Evolutionary conservation across 768 basidiomycete species (phyloP), one percentile per base, ranked within the genome.

Genomic region (Termitomyces sp.): DNA sequence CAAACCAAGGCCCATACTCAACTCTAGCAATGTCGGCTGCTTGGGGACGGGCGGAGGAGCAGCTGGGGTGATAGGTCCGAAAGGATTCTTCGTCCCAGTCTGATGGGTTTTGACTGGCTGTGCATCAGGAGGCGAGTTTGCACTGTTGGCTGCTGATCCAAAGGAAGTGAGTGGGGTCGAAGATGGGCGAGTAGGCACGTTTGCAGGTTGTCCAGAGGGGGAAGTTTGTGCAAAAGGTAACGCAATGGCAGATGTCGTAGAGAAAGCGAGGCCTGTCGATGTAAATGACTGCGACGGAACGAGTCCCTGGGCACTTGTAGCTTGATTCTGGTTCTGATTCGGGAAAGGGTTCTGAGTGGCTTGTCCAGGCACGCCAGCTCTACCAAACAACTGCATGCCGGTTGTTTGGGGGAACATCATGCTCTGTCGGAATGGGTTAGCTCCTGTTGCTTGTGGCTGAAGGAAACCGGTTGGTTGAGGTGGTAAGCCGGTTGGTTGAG

Each of bases 1-100:
- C 38, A 56, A 50, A 43, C 72, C 74, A 17, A 71, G 61, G 10
- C 83, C 81, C 73, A 80, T 81, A 3, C 86, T 81, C 14, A 98
- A 72, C 66, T 97, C 90, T 71, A 90, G 82, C 65, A 98, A 74
- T 2, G 91, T 93, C 10, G 89, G 92, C 29, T 78, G 82, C 68
- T 86, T 89, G 1, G 91, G 89, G 27, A 90, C 76, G 7, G 80
- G 77, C 16, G 89, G 85, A 1, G 86, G 82, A 23, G 83, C 74
- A 9, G 80, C 78, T 5, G 61, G 52, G 27, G 81, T 76, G 4
- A 90, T 83, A 31, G 84, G 82, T 6, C 94, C 95, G 61, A 99
- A 99, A 3, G 97, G 97, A 78, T 99, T 99, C 63, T 85, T 86
- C 7, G 92, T 92, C 27, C 97, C 96, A 3, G 97, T 99, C 68